Base-by-base conservation (phyloP, 768 basidiomycete species). In the Kwoniella mangroviensis region DNA sequence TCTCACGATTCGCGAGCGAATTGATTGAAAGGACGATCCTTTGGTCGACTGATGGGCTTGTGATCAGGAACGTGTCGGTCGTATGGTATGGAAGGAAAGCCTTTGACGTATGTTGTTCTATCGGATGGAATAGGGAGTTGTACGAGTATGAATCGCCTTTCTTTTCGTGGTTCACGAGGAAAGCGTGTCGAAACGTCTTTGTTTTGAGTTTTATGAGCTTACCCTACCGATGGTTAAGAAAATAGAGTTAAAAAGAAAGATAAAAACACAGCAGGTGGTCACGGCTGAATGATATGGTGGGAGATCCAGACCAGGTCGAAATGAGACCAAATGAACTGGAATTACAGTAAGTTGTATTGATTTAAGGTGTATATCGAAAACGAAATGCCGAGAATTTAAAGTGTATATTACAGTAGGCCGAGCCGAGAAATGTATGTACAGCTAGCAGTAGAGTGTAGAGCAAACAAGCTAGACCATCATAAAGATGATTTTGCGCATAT, bases 51-150 rank as follows among this genome's bases (percentile, higher is more conserved):
- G 45, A 49, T 49, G 15, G 57, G 28, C 26, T 41, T 34, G 24
- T n/a, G 34, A 57, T 22, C 9, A 59, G 53, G 53, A 54, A 54
- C 53, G 53, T 59, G 57, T 21, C 15, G 34, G 13, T 59, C 57
- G 34, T 28, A 34, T 34, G 26, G 34, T 34, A 12, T 7, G n/a
- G 21, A 58, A 42, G 40, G 26, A 17, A n/a, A 42, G 57, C 26
- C 57, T 59, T 59, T 42, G 57, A 59, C 57, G 57, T 59, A 54
- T 21, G 21, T 21, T 54, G 57, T 34, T 13, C 57, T 42, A 26
- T 34, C 57, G 57, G 57, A 59, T 59, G 57, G 57, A 12, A 28
- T 34, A 3, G 34, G 34, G 9, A 34, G 34, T 34, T 34, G 34
- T 34, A 34, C 34, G 34, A 6, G 34, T 34, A 34, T 7, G 34